phyloP scores from a whole-genome alignment of 202 grass and related monocot genomes.

The Saccharum hybrid region DNA sequence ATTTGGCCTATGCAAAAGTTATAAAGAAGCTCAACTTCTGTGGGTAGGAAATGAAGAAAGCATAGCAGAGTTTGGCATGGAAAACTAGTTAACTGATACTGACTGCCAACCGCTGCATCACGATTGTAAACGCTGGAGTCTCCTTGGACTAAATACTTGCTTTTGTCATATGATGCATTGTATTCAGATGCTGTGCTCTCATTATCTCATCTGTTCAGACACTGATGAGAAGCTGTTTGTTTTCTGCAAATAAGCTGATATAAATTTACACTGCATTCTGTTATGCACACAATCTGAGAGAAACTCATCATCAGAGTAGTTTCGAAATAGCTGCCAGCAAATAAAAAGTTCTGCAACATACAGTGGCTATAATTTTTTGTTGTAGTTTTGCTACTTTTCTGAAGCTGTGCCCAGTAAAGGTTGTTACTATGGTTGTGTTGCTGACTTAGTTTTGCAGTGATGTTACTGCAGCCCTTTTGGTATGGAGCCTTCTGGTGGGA shows the following conservation, averaged over 20 bases:
- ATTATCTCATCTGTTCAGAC: slow-evolving; percentile 21
- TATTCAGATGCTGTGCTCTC: slow-evolving; percentile 28
- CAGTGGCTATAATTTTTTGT: neutral
- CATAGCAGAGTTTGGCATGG: slow-evolving; percentile 25
- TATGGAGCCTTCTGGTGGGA: neutral
- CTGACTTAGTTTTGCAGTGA: neutral
- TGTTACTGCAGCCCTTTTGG: neutral
- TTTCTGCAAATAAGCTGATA: slow-evolving; percentile 47
- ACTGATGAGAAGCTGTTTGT: neutral
- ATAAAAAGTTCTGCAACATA: slow-evolving; percentile 12
- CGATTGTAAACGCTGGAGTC: neutral
- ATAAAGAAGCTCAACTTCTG: slow-evolving; percentile 97
- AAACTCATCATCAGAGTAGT: slow-evolving; percentile 28
- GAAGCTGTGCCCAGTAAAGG: neutral
- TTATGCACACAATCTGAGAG: slow-evolving; percentile 33
- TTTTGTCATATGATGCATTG: slow-evolving; percentile 37
- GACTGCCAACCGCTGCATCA: slow-evolving; percentile 30
- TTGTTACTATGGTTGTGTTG: neutral
- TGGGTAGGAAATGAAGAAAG: slow-evolving; percentile 50
- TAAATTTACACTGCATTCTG: slow-evolving; percentile 18
- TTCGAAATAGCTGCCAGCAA: slow-evolving; percentile 28
- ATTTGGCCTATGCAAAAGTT: slow-evolving; percentile 96
- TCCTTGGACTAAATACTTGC: neutral
- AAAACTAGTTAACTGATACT: slow-evolving; percentile 10
- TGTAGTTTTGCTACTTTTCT: slow-evolving; percentile 25